Conservation (phyloP, 345 rosid species). For the Isatis tinctoria region DNA sequence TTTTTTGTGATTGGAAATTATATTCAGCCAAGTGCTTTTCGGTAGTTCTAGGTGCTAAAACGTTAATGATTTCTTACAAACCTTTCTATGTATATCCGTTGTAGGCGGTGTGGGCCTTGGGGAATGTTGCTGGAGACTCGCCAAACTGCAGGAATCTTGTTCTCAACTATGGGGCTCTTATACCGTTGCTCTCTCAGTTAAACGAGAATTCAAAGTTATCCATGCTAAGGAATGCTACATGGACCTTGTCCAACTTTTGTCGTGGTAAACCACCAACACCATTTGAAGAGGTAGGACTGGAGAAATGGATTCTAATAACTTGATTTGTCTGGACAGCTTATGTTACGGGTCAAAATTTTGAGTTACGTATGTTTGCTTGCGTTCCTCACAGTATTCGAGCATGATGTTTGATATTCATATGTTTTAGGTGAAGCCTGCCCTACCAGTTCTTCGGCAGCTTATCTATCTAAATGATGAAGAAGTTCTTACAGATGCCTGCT, state of each 20-base stretch:
- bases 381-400: not conserved
- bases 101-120: slow-evolving; percentile 80
- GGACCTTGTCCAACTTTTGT: slow-evolving; percentile 74
- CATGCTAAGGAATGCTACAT: slow-evolving; percentile 76
- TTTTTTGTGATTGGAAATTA: not conserved
- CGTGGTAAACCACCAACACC: slow-evolving; percentile 77
- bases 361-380: not conserved
- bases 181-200: slow-evolving; percentile 64
- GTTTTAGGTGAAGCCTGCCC: slow-evolving; percentile 73
- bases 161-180: slow-evolving; percentile 58
- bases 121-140: slow-evolving; percentile 79
- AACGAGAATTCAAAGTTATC: slow-evolving; percentile 60
- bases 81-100: not conserved
- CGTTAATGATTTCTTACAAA: slow-evolving; percentile 9
- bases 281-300: slow-evolving; percentile 54
- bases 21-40: not conserved
- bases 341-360: not conserved
- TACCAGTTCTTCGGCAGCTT: slow-evolving; percentile 70
- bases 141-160: slow-evolving; percentile 70
- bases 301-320: slow-evolving; percentile 13
- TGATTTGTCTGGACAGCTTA: slow-evolving; percentile 10
- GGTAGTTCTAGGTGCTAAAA: slow-evolving; percentile 2
- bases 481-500: slow-evolving; percentile 87
- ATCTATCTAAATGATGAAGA: slow-evolving; percentile 74
- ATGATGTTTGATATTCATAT: slow-evolving; percentile 1